phyloP scores from a whole-genome alignment of 2,329 filamentous ascomycete genomes.

The Cladosporium sphaerospermum region DNA sequence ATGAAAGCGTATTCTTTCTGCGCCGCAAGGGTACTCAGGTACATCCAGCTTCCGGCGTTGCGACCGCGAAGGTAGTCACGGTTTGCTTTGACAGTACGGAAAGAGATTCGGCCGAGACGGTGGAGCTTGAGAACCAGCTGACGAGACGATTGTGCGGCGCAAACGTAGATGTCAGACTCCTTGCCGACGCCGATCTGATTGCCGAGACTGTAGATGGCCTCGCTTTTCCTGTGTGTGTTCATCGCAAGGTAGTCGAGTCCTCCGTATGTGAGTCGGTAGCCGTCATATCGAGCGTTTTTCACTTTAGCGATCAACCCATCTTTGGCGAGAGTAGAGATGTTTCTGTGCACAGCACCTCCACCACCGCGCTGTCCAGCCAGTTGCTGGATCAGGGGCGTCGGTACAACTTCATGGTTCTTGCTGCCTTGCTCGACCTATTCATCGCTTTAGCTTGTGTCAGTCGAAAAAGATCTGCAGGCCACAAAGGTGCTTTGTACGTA shows the following conservation, averaged over 20 bases:
- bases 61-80: conserved; percentile 87
- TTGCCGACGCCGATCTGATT: conserved; percentile 95
- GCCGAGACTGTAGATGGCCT: conserved; percentile 82
- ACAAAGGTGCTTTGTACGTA: conserved; percentile 37
- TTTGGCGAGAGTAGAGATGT: conserved; percentile 88
- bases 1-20: conserved; percentile 95
- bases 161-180: conserved; percentile 94
- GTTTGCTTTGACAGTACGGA: conserved; percentile 92
- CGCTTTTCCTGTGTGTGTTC: conserved; percentile 75
- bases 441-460: conserved; percentile 14
- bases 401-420: conserved; percentile 95
- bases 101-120: conserved; percentile 88
- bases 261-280: conserved; percentile 92
- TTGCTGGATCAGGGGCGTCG: conserved; percentile 79
- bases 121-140: conserved; percentile 93
- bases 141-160: conserved; percentile 69
- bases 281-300: conserved; percentile 95
- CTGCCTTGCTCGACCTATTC: conserved; percentile 82
- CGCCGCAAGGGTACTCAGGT: conserved; percentile 85
- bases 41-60: conserved; percentile 88
- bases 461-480: conserved; percentile 8
- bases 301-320: conserved; percentile 83
- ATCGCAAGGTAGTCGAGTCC: conserved; percentile 96
- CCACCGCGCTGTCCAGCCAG: conserved; percentile 75
- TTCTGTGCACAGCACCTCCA: conserved; percentile 67